These are phyloP conservation scores for Candida schatavii DNA, from an alignment of 805 yeast species.

Conservation along the genomic window DNA sequence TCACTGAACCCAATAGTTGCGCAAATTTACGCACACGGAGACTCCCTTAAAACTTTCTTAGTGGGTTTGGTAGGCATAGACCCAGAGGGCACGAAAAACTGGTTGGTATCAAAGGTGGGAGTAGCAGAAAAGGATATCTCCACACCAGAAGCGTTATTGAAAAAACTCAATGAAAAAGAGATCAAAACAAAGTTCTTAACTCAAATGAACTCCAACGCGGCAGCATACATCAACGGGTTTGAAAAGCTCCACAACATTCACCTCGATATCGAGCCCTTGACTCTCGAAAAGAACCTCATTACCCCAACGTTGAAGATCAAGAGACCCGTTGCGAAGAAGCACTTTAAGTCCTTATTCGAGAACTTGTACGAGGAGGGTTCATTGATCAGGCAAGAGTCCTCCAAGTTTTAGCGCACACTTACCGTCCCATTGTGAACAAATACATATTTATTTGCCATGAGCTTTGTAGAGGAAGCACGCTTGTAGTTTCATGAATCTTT, in stretches of 20 bases:
- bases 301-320: slow-evolving; percentile 44
- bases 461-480: no score
- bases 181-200: slow-evolving; percentile 20
- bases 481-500: no score
- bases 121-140: slow-evolving; percentile 7
- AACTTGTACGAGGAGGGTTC: slow-evolving; percentile 38
- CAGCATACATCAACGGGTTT: slow-evolving; percentile 27
- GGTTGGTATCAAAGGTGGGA: slow-evolving; percentile 15
- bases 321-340: slow-evolving; percentile 35
- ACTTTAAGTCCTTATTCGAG: slow-evolving; percentile 23
- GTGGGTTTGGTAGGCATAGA: slow-evolving; percentile 66
- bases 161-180: slow-evolving; percentile 20
- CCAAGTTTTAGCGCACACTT: slow-evolving; percentile 24
- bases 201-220: slow-evolving; percentile 23
- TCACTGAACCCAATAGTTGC: slow-evolving; percentile 47
- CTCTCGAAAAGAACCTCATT: slow-evolving; percentile 33
- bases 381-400: slow-evolving; percentile 13
- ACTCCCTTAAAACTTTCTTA: slow-evolving; percentile 51
- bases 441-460: no score
- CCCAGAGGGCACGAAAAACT: slow-evolving; percentile 24
- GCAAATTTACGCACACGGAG: slow-evolving; percentile 65
- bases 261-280: slow-evolving; percentile 38
- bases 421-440: no score
- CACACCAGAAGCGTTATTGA: slow-evolving; percentile 16
- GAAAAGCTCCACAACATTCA: slow-evolving; percentile 38